A percentile compares a stretch with the other conserved stretches of the same genome.
Evolutionary conservation across 306 rosid species (phyloP).

Genomic region (Cucurbita argyrosperma): DNA sequence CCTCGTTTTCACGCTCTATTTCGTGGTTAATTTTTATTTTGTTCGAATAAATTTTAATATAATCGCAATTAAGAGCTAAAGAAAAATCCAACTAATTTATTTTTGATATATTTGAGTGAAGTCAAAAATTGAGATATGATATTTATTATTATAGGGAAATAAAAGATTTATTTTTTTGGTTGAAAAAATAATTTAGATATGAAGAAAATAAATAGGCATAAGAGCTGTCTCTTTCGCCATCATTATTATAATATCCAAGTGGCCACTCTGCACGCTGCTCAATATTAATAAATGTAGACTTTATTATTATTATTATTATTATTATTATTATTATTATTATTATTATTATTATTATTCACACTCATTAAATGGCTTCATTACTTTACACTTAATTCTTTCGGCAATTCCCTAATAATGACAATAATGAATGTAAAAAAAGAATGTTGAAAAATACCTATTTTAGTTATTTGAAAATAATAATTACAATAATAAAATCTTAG

Average conservation of each 20-base stretch:
- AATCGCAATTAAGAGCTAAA: not conserved
- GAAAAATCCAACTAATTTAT: not conserved
- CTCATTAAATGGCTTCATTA: not conserved
- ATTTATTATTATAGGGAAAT: not conserved
- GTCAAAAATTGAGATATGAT: no score
- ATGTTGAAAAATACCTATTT: not conserved
- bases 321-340: not conserved
- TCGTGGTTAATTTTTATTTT: no score
- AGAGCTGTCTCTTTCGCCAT: not conserved
- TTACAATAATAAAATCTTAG: no score
- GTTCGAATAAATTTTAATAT: no score
- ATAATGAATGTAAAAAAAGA: not conserved
- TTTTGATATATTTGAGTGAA: no score
- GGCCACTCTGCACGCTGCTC: not conserved
- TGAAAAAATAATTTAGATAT: no score
- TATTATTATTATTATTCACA: not conserved
- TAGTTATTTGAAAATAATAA: not conserved
- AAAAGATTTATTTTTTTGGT: not conserved
- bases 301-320: not conserved
- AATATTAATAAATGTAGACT: not conserved
- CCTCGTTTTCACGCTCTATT: no score
- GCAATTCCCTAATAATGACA: not conserved
- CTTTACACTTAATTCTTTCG: not conserved
- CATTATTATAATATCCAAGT: not conserved
- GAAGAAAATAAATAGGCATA: not conserved